phyloP scores from a whole-genome alignment of 164 flowering plant genomes.

The Aristolochia fimbriata region DNA sequence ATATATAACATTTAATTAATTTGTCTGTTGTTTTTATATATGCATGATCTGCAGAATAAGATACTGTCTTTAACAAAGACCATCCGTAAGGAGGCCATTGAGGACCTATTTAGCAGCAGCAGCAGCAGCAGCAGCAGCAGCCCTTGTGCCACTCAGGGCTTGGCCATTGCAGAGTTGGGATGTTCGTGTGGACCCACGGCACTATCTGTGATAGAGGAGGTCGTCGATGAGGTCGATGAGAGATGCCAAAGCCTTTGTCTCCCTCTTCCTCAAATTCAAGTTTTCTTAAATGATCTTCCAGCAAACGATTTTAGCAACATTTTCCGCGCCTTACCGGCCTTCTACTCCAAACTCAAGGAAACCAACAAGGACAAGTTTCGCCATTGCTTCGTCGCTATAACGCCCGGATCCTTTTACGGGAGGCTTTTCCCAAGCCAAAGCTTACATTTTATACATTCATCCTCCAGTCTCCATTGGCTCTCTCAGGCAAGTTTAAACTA shows the following conservation, averaged over 20 bases:
- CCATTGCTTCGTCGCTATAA: slow-evolving; percentile 30
- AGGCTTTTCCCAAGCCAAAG: slow-evolving; percentile 38
- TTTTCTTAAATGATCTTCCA: slow-evolving; percentile 60
- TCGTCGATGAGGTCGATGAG: slow-evolving; percentile 18
- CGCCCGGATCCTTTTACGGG: slow-evolving; percentile 49
- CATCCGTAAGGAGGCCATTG: slow-evolving; percentile 29
- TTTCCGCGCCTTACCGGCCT: slow-evolving; percentile 24
- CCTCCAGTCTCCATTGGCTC: slow-evolving; percentile 53
- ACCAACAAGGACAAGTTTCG: slow-evolving; percentile 7
- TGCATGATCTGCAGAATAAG: slow-evolving; percentile 22
- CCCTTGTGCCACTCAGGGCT: slow-evolving; percentile 2
- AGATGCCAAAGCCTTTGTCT: slow-evolving; percentile 4
- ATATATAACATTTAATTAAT: too few species aligned
- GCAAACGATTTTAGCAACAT: slow-evolving; percentile 53
- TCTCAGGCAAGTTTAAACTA: slow-evolving; percentile 38
- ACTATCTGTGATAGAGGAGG: slow-evolving; percentile 19
- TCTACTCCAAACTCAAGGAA: slow-evolving; percentile 12
- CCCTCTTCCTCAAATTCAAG: slow-evolving; percentile 24
- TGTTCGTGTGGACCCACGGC: slow-evolving; percentile 75
- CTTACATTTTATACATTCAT: slow-evolving; percentile 52
- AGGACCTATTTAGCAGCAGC: slow-evolving; percentile 13
- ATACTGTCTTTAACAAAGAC: slow-evolving; percentile 29
- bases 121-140: not conserved
- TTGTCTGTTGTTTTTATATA: too few species aligned
- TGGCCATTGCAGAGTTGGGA: slow-evolving; percentile 54